Percentiles rank a stretch among this genome's conserved stretches.
Conservation (phyloP, 2,329 filamentous ascomycete genomes). For the Eutypa lata region DNA sequence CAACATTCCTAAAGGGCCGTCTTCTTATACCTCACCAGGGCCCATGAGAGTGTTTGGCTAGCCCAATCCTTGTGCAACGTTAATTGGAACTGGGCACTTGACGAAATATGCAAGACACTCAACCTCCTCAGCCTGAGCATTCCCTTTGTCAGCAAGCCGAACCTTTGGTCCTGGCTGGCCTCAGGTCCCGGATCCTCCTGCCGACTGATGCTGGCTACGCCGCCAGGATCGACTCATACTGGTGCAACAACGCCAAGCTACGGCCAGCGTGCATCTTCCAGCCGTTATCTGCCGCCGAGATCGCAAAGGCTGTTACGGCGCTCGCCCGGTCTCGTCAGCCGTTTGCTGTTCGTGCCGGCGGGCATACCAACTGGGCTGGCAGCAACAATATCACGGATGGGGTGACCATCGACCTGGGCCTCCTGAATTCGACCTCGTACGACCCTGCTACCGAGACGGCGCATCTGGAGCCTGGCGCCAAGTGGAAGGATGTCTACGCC, state of each 20-base stretch:
- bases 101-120: too few relatives aligned
- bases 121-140: too few relatives aligned
- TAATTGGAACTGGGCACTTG: too few relatives aligned
- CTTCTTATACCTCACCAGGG: too few relatives aligned
- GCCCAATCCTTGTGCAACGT: too few relatives aligned
- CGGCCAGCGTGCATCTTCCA: neutral
- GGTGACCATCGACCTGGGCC: slow-evolving; percentile 29
- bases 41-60: too few relatives aligned
- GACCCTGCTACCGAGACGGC: slow-evolving; percentile 20
- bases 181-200: too few relatives aligned
- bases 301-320: neutral
- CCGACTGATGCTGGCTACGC: too few relatives aligned
- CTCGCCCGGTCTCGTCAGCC: neutral
- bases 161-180: too few relatives aligned
- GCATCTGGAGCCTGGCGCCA: slow-evolving; percentile 22
- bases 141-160: too few relatives aligned
- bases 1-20: too few relatives aligned
- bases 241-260: neutral
- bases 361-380: slow-evolving; percentile 37
- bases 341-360: slow-evolving; percentile 42
- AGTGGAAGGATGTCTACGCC: slow-evolving; percentile 16
- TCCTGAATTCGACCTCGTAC: slow-evolving; percentile 13
- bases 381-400: slow-evolving; percentile 37
- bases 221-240: neutral
- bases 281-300: neutral